These are phyloP conservation scores for Xylaria acuta DNA, from an alignment of 495 filamentous ascomycete species.

Conservation along the genomic window DNA sequence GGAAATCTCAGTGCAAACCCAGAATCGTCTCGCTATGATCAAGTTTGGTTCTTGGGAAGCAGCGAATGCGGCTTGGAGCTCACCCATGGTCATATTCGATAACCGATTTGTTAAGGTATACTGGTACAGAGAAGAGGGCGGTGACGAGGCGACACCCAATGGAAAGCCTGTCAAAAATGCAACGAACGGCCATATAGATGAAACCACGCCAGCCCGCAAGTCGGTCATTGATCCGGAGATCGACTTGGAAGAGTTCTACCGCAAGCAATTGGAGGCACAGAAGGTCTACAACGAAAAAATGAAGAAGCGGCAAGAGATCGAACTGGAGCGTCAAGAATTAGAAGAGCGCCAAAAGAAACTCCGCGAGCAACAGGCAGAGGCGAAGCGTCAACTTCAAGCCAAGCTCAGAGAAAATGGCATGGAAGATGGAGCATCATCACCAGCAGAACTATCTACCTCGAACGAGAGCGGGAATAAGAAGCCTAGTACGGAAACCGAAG, in stretches of 20 bases:
- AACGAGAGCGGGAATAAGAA: conserved; percentile 32
- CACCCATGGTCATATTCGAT: conserved; percentile 93
- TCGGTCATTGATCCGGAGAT: conserved; percentile 61
- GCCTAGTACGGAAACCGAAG: conserved; percentile 50
- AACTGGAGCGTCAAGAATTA: conserved; percentile 72
- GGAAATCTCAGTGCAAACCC: conserved; percentile 75
- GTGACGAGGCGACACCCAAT: conserved; percentile 34
- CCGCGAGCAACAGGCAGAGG: conserved; percentile 74
- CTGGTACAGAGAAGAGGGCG: conserved; percentile 77
- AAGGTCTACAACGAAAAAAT: conserved; percentile 77
- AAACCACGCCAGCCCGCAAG: conserved; percentile 26
- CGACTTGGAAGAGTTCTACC: conserved; percentile 78
- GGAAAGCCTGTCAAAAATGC: conserved; percentile 33
- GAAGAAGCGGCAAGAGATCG: conserved; percentile 74
- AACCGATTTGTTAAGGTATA: conserved; percentile 98
- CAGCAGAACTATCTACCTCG: conserved; percentile 14
- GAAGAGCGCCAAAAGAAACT: conserved; percentile 80
- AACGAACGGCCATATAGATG: conserved; percentile 31
- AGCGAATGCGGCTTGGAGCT: conserved; percentile 84
- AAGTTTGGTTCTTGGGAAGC: conserved; percentile 75
- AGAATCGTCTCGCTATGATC: conserved; percentile 80
- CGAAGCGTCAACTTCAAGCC: conserved; percentile 69
- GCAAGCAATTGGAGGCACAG: conserved; percentile 80
- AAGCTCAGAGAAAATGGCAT: conserved; percentile 60
- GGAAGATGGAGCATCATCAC: conserved; percentile 21